phyloP scores from a whole-genome alignment of 2,329 filamentous ascomycete species.

The Colletotrichum sp. region DNA sequence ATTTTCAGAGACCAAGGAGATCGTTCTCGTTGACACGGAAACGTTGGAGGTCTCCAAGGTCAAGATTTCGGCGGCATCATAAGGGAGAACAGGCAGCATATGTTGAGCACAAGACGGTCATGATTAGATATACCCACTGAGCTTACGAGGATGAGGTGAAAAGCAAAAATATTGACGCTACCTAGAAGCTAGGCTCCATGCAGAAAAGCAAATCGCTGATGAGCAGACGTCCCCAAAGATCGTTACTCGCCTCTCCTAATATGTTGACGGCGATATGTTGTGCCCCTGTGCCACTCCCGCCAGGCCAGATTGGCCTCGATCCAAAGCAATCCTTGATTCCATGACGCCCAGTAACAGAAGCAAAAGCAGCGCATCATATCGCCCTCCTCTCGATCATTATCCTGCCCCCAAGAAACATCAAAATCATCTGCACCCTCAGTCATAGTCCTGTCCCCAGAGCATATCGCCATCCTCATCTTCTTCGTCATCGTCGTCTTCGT shows the following conservation, averaged over 20 bases:
- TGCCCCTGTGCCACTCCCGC: neutral
- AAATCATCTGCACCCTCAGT: neutral
- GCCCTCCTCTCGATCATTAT: neutral
- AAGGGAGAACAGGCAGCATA: neutral
- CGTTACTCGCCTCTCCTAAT: neutral
- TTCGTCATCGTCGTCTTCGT: constrained; percentile 3
- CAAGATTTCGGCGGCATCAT: constrained; percentile 48
- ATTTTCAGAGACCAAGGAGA: constrained; percentile 78
- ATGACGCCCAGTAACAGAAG: neutral
- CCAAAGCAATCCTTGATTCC: neutral
- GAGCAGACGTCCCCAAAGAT: neutral
- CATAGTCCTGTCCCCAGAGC: neutral
- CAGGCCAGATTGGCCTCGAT: neutral
- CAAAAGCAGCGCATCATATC: neutral
- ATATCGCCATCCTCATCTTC: neutral
- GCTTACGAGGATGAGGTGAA: neutral
- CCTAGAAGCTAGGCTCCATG: neutral
- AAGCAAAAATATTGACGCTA: neutral
- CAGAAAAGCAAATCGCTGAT: neutral
- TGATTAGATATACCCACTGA: constrained; percentile 19
- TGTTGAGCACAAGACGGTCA: constrained; percentile 1
- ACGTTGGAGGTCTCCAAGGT: constrained; percentile 80
- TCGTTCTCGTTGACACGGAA: constrained; percentile 86
- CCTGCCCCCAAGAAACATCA: neutral
- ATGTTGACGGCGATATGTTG: neutral